Evolutionary conservation across 2,329 filamentous ascomycete genomes (phyloP).

Genomic region (Cercospora citrullina): DNA sequence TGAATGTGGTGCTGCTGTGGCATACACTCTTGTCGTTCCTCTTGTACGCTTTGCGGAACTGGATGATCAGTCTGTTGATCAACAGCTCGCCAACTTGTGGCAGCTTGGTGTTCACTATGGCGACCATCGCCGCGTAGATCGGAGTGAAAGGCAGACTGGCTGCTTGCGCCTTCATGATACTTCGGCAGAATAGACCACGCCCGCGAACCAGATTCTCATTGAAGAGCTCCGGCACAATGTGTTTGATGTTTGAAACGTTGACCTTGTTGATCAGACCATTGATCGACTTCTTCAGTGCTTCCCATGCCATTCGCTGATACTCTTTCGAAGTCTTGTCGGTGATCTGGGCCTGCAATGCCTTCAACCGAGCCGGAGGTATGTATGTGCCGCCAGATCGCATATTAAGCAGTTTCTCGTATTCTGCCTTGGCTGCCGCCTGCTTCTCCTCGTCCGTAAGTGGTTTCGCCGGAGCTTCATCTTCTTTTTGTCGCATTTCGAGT

Average conservation of each 20-base stretch:
- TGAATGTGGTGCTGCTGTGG: constrained; percentile 86
- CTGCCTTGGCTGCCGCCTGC: constrained; percentile 82
- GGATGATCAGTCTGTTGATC: constrained; percentile 78
- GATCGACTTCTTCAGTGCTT: constrained; percentile 97
- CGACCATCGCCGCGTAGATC: constrained; percentile 92
- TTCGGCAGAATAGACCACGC: constrained; percentile 87
- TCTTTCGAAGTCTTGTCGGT: constrained; percentile 95
- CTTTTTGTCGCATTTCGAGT: constrained; percentile 45
- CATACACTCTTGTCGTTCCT: constrained; percentile 97
- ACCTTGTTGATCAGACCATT: constrained; percentile 99
- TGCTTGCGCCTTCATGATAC: constrained; percentile 97
- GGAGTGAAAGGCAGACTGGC: constrained; percentile 94
- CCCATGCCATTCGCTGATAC: constrained; percentile 99
- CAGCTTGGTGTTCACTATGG: constrained; percentile 96
- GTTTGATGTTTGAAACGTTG: constrained; percentile 96
- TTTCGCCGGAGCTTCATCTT: constrained; percentile 51
- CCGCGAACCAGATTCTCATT: constrained; percentile 90
- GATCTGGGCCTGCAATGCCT: constrained; percentile 92
- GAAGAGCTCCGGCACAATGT: constrained; percentile 94
- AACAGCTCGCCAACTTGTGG: constrained; percentile 92
- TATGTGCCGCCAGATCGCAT: constrained; percentile 96
- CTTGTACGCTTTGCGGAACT: constrained; percentile 94
- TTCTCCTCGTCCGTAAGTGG: constrained; percentile 76
- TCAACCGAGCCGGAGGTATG: constrained; percentile 86
- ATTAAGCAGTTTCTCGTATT: constrained; percentile 87